A percentile compares a stretch with the other conserved stretches of the same genome.
These are phyloP conservation scores for Podosphaera fusca DNA, from an alignment of 2,329 filamentous ascomycete species.

Conservation along the genomic window DNA sequence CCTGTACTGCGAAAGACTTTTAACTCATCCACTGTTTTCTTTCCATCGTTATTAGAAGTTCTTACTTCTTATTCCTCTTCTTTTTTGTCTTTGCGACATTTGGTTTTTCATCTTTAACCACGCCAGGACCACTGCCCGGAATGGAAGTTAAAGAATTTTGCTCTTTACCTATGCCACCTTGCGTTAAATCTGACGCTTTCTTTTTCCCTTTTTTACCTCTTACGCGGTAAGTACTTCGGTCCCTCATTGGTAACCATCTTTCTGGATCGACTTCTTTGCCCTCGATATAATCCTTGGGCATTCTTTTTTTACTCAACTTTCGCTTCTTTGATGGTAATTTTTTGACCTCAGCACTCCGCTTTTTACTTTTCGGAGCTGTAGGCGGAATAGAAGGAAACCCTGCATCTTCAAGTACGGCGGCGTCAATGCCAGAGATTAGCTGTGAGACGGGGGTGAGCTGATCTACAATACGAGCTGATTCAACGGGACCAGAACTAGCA, in stretches of 20 bases:
- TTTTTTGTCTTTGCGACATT: conserved; percentile 19
- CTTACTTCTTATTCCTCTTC: conserved; percentile 28
- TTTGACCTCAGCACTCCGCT: conserved; percentile 23
- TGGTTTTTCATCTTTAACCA: conserved; percentile 40
- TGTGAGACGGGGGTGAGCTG: conserved; percentile 37
- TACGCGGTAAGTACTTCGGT: conserved; percentile 69
- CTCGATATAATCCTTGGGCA: conserved; percentile 54
- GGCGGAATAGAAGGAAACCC: conserved; percentile 33
- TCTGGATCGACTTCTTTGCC: conserved; percentile 70
- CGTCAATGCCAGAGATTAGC: conserved; percentile 37
- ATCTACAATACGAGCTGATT: conserved; percentile 29
- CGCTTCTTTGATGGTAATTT: conserved; percentile 25
- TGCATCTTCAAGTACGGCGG: conserved; percentile 35
- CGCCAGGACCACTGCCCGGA: conserved; percentile 37
- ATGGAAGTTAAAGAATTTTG: conserved; percentile 44
- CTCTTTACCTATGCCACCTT: conserved; percentile 62
- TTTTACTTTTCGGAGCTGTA: conserved; percentile 21
- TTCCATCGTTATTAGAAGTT: background rate
- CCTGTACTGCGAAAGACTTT: too few species aligned
- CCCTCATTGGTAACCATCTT: conserved; percentile 75
- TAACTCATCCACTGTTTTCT: too few species aligned
- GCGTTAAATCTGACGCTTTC: conserved; percentile 54
- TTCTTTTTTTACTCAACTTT: conserved; percentile 32
- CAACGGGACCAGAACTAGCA: conserved; percentile 34
- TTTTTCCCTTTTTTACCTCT: conserved; percentile 86